These are phyloP conservation scores for Lepraria neglecta DNA, from an alignment of 495 filamentous ascomycete species.

Conservation along the genomic window DNA sequence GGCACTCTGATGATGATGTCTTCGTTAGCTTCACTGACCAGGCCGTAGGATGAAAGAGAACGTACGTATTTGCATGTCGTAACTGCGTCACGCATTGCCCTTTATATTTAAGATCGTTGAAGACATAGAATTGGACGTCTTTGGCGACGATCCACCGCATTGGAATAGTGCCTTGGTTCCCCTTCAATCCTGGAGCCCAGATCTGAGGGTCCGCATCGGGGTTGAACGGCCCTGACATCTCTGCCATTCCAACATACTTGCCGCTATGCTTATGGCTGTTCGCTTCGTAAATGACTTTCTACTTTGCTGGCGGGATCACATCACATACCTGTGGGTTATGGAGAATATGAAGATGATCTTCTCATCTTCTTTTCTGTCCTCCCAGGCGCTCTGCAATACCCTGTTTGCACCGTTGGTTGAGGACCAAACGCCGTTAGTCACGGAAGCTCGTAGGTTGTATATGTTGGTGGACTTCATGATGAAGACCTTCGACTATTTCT, in stretches of 20 bases:
- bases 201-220: conserved; percentile 8
- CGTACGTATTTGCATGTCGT: conserved; percentile 23
- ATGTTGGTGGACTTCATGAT: conserved; percentile 23
- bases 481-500: conserved; percentile 22
- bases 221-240: conserved; percentile 23
- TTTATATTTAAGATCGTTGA: conserved; percentile 20
- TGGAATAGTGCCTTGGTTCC: conserved; percentile 19
- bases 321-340: conserved; percentile 20
- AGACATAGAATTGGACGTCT: conserved; percentile 22
- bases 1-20: conserved; percentile 9
- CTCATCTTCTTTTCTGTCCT: conserved; percentile 13
- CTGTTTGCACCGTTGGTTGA: conserved; percentile 24
- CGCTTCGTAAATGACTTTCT: background rate
- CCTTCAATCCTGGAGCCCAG: conserved; percentile 13
- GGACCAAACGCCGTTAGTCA: conserved; percentile 21
- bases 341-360: conserved; percentile 24
- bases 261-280: conserved; percentile 16
- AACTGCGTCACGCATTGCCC: conserved; percentile 18
- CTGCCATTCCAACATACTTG: conserved; percentile 22
- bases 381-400: conserved; percentile 25
- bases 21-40: background rate
- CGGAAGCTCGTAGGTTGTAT: conserved; percentile 16
- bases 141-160: conserved; percentile 26
- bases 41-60: background rate
- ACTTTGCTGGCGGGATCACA: background rate